Percentiles rank a stretch among this genome's conserved stretches.
These are phyloP conservation scores for Trichothecium sympodiale DNA, from an alignment of 2,329 filamentous ascomycete genomes.

Conservation along the genomic window DNA sequence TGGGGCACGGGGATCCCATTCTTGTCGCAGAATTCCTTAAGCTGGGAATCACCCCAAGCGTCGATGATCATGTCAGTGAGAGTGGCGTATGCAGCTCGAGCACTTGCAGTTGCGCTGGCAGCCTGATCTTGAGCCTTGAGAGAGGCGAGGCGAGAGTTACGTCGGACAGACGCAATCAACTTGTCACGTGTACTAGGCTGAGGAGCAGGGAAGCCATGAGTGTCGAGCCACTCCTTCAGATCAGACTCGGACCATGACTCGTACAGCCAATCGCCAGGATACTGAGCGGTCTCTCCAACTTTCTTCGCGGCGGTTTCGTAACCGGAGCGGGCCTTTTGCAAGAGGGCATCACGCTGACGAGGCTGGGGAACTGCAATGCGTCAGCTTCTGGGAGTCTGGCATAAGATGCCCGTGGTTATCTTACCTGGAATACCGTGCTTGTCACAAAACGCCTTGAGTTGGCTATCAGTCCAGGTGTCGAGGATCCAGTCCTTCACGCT, in stretches of 20 bases:
- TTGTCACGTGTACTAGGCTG: slow-evolving; percentile 79
- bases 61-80: slow-evolving; percentile 78
- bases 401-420: slow-evolving; percentile 4
- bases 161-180: slow-evolving; percentile 78
- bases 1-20: slow-evolving; percentile 80
- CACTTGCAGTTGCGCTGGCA: slow-evolving; percentile 50
- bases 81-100: slow-evolving; percentile 59
- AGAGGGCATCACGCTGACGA: slow-evolving; percentile 69
- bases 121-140: slow-evolving; percentile 53
- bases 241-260: slow-evolving; percentile 86
- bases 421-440: slow-evolving; percentile 67
- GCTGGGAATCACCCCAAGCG: slow-evolving; percentile 75
- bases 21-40: slow-evolving; percentile 91
- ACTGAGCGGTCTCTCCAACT: slow-evolving; percentile 64
- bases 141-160: slow-evolving; percentile 74
- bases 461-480: slow-evolving; percentile 88
- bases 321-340: slow-evolving; percentile 67
- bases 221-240: slow-evolving; percentile 86
- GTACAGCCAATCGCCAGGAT: slow-evolving; percentile 94
- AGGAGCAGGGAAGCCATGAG: slow-evolving; percentile 73
- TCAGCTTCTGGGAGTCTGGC: slow-evolving; percentile 1
- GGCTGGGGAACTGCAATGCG: slow-evolving; percentile 59
- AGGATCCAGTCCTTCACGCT: slow-evolving; percentile 85
- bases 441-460: slow-evolving; percentile 88
- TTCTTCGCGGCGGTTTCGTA: slow-evolving; percentile 71